These are phyloP conservation scores for Aspergillus carlsbadensis DNA, from an alignment of 495 filamentous ascomycete genomes.

Conservation along the genomic window DNA sequence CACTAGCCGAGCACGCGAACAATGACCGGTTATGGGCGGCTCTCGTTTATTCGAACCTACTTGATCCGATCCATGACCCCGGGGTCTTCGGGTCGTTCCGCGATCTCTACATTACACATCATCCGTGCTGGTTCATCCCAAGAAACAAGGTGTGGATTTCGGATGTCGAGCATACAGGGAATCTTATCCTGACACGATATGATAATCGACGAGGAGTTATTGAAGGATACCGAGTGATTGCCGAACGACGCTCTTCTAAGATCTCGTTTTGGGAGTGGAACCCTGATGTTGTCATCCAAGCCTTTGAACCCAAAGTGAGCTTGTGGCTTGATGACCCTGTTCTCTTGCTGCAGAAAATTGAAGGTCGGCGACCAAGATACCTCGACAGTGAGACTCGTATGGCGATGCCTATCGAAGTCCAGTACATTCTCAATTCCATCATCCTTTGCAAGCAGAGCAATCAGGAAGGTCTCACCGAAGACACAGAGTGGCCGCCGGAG, in stretches of 20 bases:
- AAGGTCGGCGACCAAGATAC: constrained; percentile 21
- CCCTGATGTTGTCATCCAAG: constrained; percentile 67
- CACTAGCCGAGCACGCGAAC: constrained; percentile 48
- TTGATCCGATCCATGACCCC: constrained; percentile 44
- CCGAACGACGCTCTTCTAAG: constrained; percentile 50
- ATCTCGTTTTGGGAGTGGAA: constrained; percentile 63
- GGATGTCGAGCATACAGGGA: constrained; percentile 67
- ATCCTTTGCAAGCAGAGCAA: constrained; percentile 42
- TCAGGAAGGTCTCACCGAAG: constrained; percentile 27
- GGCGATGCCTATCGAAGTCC: constrained; percentile 48
- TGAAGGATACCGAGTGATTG: constrained; percentile 76
- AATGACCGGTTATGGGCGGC: constrained; percentile 63
- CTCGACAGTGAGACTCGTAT: constrained; percentile 49
- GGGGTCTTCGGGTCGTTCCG: constrained; percentile 60
- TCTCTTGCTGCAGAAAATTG: constrained; percentile 53
- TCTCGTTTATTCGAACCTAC: constrained; percentile 61
- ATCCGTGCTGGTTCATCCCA: constrained; percentile 83
- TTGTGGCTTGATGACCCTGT: constrained; percentile 73
- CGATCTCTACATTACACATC: constrained; percentile 68
- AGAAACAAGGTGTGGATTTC: constrained; percentile 82
- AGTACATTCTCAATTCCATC: constrained; percentile 48
- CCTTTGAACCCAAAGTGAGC: constrained; percentile 65
- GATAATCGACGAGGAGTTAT: constrained; percentile 71
- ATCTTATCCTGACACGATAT: constrained; percentile 71
- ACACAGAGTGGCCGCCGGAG: constrained; percentile 70